Conservation (phyloP, 1,284 basidiomycete species). For the Sporisorium iseilematis-ciliati region DNA sequence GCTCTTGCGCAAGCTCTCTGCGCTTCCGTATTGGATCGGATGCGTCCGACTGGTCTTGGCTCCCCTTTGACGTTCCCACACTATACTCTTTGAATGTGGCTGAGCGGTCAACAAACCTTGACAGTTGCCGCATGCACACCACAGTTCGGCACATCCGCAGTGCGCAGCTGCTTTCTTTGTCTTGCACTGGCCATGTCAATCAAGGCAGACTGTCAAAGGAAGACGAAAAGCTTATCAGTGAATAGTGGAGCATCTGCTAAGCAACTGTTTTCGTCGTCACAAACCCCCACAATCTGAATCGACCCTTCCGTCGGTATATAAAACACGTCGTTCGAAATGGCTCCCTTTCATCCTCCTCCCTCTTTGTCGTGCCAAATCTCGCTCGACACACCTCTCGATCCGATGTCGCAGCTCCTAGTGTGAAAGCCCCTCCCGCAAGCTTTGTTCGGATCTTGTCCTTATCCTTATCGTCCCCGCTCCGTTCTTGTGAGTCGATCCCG, state of each 20-base stretch:
- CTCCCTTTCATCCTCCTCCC: not conserved
- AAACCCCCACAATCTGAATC: not conserved
- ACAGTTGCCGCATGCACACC: not conserved
- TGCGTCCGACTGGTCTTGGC: not conserved
- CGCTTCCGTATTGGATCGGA: not conserved
- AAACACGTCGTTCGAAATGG: not conserved
- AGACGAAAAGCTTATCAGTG: not conserved
- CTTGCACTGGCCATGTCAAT: not conserved
- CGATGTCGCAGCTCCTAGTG: not conserved
- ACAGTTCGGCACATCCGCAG: not conserved
- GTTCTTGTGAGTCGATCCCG: conserved; percentile 11
- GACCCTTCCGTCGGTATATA: conserved; percentile 1
- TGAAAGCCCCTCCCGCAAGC: conserved; percentile 13
- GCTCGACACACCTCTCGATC: not conserved
- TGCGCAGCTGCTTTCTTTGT: conserved; percentile 1
- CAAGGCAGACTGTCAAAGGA: not conserved
- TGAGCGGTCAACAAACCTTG: conserved; percentile 1
- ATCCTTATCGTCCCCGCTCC: conserved; percentile 11
- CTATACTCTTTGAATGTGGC: too few relatives aligned
- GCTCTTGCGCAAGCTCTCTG: not conserved
- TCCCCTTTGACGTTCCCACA: not conserved
- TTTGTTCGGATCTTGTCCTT: conserved; percentile 24
- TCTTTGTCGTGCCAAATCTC: not conserved
- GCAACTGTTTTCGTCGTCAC: not conserved
- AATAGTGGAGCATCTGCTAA: not conserved